Percentiles rank a stretch among this genome's conserved stretches.
phyloP scores from a whole-genome alignment of 148 eudicot species.

The Fagopyrum tataricum region DNA sequence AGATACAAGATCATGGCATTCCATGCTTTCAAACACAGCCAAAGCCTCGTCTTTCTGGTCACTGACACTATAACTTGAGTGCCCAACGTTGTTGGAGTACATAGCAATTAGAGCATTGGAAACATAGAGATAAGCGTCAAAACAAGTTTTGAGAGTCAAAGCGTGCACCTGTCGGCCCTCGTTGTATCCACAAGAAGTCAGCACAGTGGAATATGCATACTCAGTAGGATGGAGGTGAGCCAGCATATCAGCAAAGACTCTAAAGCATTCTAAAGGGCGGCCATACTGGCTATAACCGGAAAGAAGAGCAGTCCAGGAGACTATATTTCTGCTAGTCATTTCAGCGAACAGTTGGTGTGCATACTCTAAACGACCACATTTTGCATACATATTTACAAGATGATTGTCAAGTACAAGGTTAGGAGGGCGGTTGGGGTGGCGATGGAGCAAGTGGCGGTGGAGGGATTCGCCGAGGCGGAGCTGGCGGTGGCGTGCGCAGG shows the following conservation, averaged over 20 bases:
- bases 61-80: background rate
- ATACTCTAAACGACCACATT: slow-evolving; percentile 16
- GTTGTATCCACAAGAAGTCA: slow-evolving; percentile 24
- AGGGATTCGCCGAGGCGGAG: slow-evolving; percentile 19
- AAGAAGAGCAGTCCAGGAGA: slow-evolving; percentile 21
- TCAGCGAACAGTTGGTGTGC: slow-evolving; percentile 18
- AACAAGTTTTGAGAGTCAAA: slow-evolving; percentile 31
- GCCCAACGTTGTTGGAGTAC: slow-evolving; percentile 30
- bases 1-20: slow-evolving; percentile 31
- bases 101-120: slow-evolving; percentile 42
- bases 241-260: slow-evolving; percentile 30
- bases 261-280: slow-evolving; percentile 22
- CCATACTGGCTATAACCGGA: slow-evolving; percentile 26
- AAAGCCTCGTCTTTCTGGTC: slow-evolving; percentile 29
- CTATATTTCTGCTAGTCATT: slow-evolving; percentile 15
- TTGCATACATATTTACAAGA: slow-evolving; percentile 17
- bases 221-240: slow-evolving; percentile 33
- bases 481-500: slow-evolving; percentile 16
- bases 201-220: slow-evolving; percentile 36
- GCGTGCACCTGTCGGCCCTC: slow-evolving; percentile 48
- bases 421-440: slow-evolving; percentile 2
- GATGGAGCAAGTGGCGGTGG: slow-evolving; percentile 17
- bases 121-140: slow-evolving; percentile 33
- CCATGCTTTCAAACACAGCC: slow-evolving; percentile 31
- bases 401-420: slow-evolving; percentile 12